phyloP scores from a whole-genome alignment of 2,329 filamentous ascomycete genomes.

The Endocalyx cinctus region DNA sequence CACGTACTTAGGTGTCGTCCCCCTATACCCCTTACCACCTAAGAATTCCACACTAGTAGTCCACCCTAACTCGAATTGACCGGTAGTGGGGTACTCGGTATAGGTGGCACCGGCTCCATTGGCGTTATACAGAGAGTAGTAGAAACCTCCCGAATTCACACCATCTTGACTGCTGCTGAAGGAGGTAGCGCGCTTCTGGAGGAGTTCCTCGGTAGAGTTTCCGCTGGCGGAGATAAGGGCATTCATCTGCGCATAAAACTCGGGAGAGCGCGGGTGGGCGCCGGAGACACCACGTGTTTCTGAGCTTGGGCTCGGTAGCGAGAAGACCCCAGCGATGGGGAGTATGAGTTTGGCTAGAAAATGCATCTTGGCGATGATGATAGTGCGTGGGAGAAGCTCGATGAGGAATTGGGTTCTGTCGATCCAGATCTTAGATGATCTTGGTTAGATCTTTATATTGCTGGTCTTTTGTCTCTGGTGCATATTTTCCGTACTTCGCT shows the following conservation, averaged over 20 bases:
- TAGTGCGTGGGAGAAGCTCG: too few relatives aligned
- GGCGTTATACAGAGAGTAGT: constrained; percentile 3
- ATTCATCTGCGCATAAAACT: not conserved
- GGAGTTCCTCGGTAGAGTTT: not conserved
- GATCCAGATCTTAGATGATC: too few relatives aligned
- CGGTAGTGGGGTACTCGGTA: constrained; percentile 1
- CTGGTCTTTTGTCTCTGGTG: too few relatives aligned
- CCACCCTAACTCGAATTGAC: constrained; percentile 2
- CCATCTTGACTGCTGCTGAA: not conserved
- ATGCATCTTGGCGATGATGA: too few relatives aligned
- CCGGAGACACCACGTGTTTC: not conserved
- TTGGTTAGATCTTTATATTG: too few relatives aligned
- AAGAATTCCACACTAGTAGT: constrained; percentile 2
- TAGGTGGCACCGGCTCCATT: constrained; percentile 2
- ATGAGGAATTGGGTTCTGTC: too few relatives aligned
- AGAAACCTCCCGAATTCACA: constrained; percentile 1
- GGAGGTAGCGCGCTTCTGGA: not conserved
- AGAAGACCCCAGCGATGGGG: too few relatives aligned
- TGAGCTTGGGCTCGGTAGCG: too few relatives aligned
- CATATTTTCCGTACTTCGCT: too few relatives aligned
- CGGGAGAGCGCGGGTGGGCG: not conserved
- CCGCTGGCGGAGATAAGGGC: not conserved
- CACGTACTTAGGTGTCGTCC: constrained; percentile 1
- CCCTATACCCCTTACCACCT: constrained; percentile 1
- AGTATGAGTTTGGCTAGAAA: too few relatives aligned